These are phyloP conservation scores for Tagetes erecta DNA, from an alignment of 129 eudicot genomes.

Conservation along the genomic window DNA sequence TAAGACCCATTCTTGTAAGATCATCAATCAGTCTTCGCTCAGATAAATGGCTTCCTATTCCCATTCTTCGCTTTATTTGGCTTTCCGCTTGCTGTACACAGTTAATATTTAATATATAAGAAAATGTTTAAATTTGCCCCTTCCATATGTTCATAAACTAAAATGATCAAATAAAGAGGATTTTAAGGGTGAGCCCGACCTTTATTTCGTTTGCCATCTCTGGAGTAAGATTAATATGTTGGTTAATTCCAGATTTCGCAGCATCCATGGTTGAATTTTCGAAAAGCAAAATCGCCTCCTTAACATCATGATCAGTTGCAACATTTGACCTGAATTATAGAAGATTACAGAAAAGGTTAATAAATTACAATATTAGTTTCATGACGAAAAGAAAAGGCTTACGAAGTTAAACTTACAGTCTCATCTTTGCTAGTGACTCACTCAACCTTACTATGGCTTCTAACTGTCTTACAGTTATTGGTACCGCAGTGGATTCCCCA, in stretches of 20 bases:
- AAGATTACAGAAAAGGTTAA: background rate
- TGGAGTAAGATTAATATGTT: conserved; percentile 80
- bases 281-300: conserved; percentile 82
- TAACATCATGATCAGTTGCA: conserved; percentile 73
- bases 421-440: conserved; percentile 92
- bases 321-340: conserved; percentile 55
- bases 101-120: background rate
- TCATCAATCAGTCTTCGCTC: conserved; percentile 97
- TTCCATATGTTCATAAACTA: background rate
- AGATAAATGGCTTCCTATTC: conserved; percentile 92
- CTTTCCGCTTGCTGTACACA: conserved; percentile 83
- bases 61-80: conserved; percentile 96
- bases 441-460: conserved; percentile 96
- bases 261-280: conserved; percentile 93
- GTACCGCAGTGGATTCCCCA: conserved; percentile 96
- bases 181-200: conserved; percentile 40
- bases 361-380: background rate
- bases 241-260: conserved; percentile 89
- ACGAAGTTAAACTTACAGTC: conserved; percentile 63
- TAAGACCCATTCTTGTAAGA: conserved; percentile 80
- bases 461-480: conserved; percentile 97
- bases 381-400: background rate
- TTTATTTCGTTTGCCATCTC: conserved; percentile 94
- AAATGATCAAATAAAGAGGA: background rate
- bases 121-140: background rate